Conservation (phyloP, 139 green algal species). For the Cymbomonas tetramitiformis region DNA sequence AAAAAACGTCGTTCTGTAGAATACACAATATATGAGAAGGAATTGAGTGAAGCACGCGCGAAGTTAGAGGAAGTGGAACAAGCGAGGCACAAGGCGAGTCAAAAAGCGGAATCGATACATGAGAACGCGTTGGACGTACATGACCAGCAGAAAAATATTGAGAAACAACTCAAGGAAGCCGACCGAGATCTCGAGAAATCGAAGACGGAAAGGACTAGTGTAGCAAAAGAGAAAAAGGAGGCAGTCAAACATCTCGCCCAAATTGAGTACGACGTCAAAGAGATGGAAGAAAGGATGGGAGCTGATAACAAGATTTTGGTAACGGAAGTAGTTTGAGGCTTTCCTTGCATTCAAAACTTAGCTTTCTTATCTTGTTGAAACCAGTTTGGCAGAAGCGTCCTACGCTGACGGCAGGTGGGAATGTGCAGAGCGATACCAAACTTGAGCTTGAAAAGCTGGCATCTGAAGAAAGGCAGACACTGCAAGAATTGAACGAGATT, state of each 20-base stretch:
- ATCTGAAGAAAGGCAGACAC: no score
- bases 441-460: no score
- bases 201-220: slow-evolving; percentile 4
- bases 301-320: no score
- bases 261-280: slow-evolving; percentile 55
- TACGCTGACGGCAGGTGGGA: no score
- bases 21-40: slow-evolving; percentile 78
- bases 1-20: slow-evolving; percentile 60
- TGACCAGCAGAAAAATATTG: slow-evolving; percentile 29
- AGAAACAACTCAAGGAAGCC: slow-evolving; percentile 37
- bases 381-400: no score
- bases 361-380: no score
- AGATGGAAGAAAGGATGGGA: slow-evolving; percentile 38
- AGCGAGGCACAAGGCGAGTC: slow-evolving; percentile 4
- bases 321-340: no score
- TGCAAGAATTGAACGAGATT: no score
- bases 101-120: slow-evolving; percentile 11
- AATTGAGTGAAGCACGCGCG: slow-evolving; percentile 39
- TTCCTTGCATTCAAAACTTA: no score
- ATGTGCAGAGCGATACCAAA: no score
- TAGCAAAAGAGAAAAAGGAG: slow-evolving; percentile 26
- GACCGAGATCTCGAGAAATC: slow-evolving; percentile 6
- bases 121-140: slow-evolving; percentile 12
- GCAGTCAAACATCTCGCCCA: slow-evolving; percentile 32
- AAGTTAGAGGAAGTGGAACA: slow-evolving; percentile 52